Evolutionary conservation across 1,139 yeast genomes (phyloP), one percentile per base, ranked within the genome.

Genomic region (Yamadazyma epiphylla): DNA sequence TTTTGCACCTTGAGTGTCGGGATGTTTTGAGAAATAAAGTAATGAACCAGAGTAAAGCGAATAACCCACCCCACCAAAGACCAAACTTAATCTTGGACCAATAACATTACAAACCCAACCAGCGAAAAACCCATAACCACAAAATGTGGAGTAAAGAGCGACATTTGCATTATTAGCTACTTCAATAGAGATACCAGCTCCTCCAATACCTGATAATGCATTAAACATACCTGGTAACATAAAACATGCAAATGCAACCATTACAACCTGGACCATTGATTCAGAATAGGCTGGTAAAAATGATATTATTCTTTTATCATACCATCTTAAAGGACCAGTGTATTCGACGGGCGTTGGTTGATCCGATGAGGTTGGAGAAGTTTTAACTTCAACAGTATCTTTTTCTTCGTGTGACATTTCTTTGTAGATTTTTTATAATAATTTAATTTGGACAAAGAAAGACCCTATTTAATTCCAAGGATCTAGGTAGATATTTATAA

Each of bases 181-280:
- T 9, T 48, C 44, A 25, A 56, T 58, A 36, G 58, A 54, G 39
- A 64, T 58, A 21, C 76, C 70, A 27, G 64, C 26, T 15, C 39
- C 70, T 36, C 80, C 81, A 31, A 76, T 59, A 45, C 80, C 80
- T 22, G 70, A 46, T 32, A 75, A 58, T 29, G 81, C 79, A 41
- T 74, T 74, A 52, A 56, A 75, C 74, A 74, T 72, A 36, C 81
- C 81, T 0, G 78, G 77, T 13, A 76, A 66, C 62, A 73, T 56
- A 47, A 74, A 74, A 22, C 70, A 51, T 12, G 69, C 74, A 42
- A 72, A 70, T 9, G 75, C 55, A 41, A 68, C 54, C 60, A 71
- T 51, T 13, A 70, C 53, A 16, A 70, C 52, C 44, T 71, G 77
- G 12, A 31, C 23, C 58, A 62, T 57, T 27, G 71, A 59, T 38